Evolutionary conservation across 2,329 filamentous ascomycete species (phyloP), one percentile per base, ranked within the genome.

Genomic region (Mycogone perniciosa): DNA sequence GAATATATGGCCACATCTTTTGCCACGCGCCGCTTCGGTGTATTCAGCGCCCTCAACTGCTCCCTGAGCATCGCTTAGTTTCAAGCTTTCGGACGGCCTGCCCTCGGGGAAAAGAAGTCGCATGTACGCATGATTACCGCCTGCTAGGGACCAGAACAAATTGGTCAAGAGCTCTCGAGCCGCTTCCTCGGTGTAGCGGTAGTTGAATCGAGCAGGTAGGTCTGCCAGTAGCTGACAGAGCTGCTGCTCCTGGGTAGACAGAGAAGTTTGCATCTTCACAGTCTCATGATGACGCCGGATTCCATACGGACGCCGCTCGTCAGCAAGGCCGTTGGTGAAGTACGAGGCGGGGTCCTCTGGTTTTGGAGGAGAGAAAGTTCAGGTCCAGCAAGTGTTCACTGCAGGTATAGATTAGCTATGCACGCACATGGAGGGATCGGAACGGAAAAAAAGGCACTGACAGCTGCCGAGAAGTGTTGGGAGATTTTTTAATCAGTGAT

Each of bases 1-100:
- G 77, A 99, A 96, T 56, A 99, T 97, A 73, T 99, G 95, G 4
- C 93, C 95, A 67, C 93, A 99, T 43, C 90, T 85, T 69, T 95
- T 95, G 50, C 95, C 93, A 59, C 89, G 83, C 10, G 93, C 93
- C 6, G 88, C 86, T 59, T 92, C 87, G 20, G 89, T 93, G 66
- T 97, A 99, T 67, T 99, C 95, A 31, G 92, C 89, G 8, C 93
- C 92, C 63, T 96, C 90, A 52, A 89, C 78, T n/a, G 89, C 89
- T 13, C 91, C 92, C 65, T 99, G 95, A 11, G 91, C 91, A 60
- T 89, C 84, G 54, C 86, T 81, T 37, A 99, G 75, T 68, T 87
- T 93, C 79, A 91, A 86, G 42, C 72, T 73, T n/a, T 74, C 69
- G 30, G 76, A 72, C 7, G 85, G 80, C 38, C 77, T 78, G 9